A percentile compares a stretch with the other conserved stretches of the same genome.
Evolutionary conservation across 2,329 filamentous ascomycete species (phyloP).

Genomic region (Alternaria hordeiaustralica): DNA sequence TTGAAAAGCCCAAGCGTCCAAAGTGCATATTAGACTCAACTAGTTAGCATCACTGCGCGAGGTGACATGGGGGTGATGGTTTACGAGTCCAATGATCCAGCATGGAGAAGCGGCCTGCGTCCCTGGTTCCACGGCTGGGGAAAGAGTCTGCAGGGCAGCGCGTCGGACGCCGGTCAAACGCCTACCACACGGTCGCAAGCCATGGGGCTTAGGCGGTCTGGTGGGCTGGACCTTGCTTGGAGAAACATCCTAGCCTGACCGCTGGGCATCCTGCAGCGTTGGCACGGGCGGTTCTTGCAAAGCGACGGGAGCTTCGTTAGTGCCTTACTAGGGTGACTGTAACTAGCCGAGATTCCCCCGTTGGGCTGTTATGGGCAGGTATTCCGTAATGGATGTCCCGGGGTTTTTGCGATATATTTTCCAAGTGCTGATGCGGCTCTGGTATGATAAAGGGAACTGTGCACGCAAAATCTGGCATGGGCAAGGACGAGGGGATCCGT

Average conservation of each 20-base stretch:
- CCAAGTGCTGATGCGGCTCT: constrained; percentile 4
- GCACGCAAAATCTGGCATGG: background rate
- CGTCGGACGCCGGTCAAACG: constrained; percentile 34
- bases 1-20: constrained; percentile 42
- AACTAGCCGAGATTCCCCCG: constrained; percentile 37
- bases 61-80: constrained; percentile 29
- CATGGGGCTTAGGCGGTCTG: constrained; percentile 33
- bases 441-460: constrained; percentile 7
- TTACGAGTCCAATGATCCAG: constrained; percentile 28
- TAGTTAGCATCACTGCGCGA: constrained; percentile 36
- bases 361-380: constrained; percentile 34
- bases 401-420: constrained; percentile 9
- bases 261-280: constrained; percentile 33
- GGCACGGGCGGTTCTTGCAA: constrained; percentile 32
- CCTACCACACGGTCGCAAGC: constrained; percentile 34
- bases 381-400: constrained; percentile 17
- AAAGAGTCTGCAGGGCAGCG: constrained; percentile 35
- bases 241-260: constrained; percentile 26
- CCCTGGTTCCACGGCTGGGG: constrained; percentile 33
- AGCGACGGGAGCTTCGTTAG: constrained; percentile 31
- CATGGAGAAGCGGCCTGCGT: constrained; percentile 30
- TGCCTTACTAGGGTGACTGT: constrained; percentile 19
- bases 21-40: constrained; percentile 41
- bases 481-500: background rate
- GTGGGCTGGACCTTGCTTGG: constrained; percentile 33